Percentiles rank a stretch among this genome's conserved stretches.
These are phyloP conservation scores for Akanthomyces lecanii DNA, from an alignment of 2,329 filamentous ascomycete genomes.

Conservation along the genomic window DNA sequence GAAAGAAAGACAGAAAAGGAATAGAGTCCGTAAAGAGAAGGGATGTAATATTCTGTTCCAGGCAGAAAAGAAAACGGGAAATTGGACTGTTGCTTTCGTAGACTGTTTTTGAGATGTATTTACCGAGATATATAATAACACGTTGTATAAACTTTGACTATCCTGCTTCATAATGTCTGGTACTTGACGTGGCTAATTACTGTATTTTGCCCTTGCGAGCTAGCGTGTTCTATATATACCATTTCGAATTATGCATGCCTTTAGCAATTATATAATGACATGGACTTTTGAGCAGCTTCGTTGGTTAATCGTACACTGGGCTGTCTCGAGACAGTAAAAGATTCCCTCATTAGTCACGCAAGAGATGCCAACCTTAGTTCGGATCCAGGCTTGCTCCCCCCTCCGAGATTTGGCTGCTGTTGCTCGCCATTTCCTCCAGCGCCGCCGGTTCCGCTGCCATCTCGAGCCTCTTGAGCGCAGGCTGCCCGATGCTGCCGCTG, in stretches of 20 bases:
- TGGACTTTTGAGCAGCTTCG: no score
- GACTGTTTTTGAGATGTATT: neutral
- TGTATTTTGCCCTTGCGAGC: neutral
- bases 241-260: neutral
- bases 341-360: neutral
- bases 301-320: no score
- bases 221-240: neutral
- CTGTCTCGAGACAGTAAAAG: neutral
- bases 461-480: slow-evolving; percentile 51
- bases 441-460: slow-evolving; percentile 45
- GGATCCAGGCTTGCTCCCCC: neutral
- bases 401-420: slow-evolving; percentile 16
- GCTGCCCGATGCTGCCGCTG: slow-evolving; percentile 33
- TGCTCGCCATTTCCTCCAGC: slow-evolving; percentile 26
- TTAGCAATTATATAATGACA: neutral
- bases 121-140: neutral
- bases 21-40: neutral
- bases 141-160: no score
- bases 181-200: neutral
- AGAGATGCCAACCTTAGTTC: neutral
- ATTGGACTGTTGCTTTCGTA: neutral
- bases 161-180: no score
- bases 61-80: neutral
- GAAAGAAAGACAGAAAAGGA: neutral
- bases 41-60: neutral